Percentiles rank a stretch among this genome's conserved stretches.
Evolutionary conservation across 345 rosid genomes (phyloP).

Genomic region (Linum usitatissimum): DNA sequence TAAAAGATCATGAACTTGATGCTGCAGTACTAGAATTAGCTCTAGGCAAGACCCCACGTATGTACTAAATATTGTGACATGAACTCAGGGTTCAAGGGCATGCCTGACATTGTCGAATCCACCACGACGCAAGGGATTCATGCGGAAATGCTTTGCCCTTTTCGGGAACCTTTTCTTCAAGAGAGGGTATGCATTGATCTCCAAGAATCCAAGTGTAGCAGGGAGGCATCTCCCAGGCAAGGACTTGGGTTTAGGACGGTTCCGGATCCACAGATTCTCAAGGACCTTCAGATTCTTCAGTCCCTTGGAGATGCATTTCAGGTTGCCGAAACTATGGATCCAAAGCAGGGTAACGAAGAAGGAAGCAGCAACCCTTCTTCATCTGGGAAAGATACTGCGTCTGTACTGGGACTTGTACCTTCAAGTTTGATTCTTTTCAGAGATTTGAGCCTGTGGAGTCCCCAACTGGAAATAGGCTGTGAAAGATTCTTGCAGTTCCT

Average conservation of each 20-base stretch:
- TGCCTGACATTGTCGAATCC: not conserved
- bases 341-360: conserved; percentile 14
- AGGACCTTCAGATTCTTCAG: conserved; percentile 17
- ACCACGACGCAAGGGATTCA: not conserved
- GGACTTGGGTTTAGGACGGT: conserved; percentile 23
- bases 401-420: conserved; percentile 18
- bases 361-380: conserved; percentile 24
- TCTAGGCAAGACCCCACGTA: not conserved
- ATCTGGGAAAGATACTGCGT: conserved; percentile 24
- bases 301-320: conserved; percentile 14
- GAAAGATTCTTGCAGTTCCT: conserved; percentile 22
- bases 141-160: not conserved
- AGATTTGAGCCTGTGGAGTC: conserved; percentile 19
- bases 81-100: not conserved
- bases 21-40: not conserved
- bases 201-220: conserved; percentile 18
- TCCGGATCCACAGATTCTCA: conserved; percentile 20
- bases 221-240: conserved; percentile 28
- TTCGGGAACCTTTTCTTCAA: not conserved
- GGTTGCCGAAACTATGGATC: conserved; percentile 19
- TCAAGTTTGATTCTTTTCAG: conserved; percentile 27
- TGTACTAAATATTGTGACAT: not conserved
- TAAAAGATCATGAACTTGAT: too few relatives aligned
- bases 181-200: conserved; percentile 18
- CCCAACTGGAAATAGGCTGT: conserved; percentile 20